These are phyloP conservation scores for Cryomyces antarcticus DNA, from an alignment of 495 filamentous ascomycete genomes.

Conservation along the genomic window DNA sequence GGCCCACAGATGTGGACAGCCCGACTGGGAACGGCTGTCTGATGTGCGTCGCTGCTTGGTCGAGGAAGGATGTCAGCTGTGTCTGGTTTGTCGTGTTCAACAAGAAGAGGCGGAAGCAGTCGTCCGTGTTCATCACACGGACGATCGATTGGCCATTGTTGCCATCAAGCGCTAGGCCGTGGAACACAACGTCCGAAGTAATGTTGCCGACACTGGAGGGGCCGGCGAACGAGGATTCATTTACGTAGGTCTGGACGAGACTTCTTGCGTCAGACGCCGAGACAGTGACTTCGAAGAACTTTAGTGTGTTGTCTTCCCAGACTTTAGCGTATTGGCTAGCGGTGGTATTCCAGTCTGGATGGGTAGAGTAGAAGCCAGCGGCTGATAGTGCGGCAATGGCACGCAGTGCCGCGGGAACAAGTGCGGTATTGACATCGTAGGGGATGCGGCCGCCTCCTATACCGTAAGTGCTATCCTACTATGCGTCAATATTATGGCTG, in stretches of 20 bases:
- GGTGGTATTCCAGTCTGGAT: conserved; percentile 25
- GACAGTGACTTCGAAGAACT: conserved; percentile 33
- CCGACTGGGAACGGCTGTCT: conserved; percentile 36
- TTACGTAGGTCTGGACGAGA: conserved; percentile 27
- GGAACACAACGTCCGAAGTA: conserved; percentile 27
- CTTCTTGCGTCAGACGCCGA: conserved; percentile 21
- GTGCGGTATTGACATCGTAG: conserved; percentile 44
- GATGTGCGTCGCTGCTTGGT: conserved; percentile 34
- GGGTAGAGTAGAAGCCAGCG: conserved; percentile 27
- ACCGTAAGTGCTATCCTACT: conserved; percentile 31
- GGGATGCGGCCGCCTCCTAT: conserved; percentile 43
- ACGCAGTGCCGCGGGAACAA: conserved; percentile 38
- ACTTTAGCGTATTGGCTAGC: conserved; percentile 32
- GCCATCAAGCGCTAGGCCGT: conserved; percentile 35
- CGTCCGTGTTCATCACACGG: conserved; percentile 41
- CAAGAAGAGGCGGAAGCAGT: conserved; percentile 41
- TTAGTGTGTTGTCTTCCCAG: conserved; percentile 41
- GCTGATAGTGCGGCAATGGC: conserved; percentile 31
- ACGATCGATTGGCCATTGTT: conserved; percentile 29
- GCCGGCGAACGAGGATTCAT: conserved; percentile 21
- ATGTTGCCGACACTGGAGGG: conserved; percentile 23
- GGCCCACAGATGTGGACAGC: conserved; percentile 32
- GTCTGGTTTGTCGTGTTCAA: conserved; percentile 37
- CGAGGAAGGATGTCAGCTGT: conserved; percentile 34
- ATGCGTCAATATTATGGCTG: too few species aligned